Percentiles rank a stretch among this genome's conserved stretches.
Conservation (phyloP, 2,329 filamentous ascomycete genomes). For the Penicillium sp. region DNA sequence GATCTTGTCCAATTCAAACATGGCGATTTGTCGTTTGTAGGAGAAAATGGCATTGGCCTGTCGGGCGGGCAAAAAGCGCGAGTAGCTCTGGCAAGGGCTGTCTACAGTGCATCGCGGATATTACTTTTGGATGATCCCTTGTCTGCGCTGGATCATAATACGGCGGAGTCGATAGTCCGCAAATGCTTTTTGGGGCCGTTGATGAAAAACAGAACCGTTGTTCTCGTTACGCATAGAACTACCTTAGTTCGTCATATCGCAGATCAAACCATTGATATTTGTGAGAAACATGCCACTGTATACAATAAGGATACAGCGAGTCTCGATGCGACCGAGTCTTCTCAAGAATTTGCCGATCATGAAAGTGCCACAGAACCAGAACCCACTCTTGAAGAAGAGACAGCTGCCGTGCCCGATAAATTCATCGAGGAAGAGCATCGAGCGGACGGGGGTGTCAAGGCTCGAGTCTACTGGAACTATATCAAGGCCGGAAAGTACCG, state of each 20-base stretch:
- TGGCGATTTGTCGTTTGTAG: slow-evolving; percentile 62
- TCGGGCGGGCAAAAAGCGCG: slow-evolving; percentile 62
- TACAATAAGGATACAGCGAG: slow-evolving; percentile 50
- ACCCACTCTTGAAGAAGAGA: slow-evolving; percentile 43
- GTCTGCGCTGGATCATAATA: slow-evolving; percentile 63
- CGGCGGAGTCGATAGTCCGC: slow-evolving; percentile 60
- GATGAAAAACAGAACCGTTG: slow-evolving; percentile 53
- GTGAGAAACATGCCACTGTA: slow-evolving; percentile 57
- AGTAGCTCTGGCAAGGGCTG: slow-evolving; percentile 60
- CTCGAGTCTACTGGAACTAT: slow-evolving; percentile 78
- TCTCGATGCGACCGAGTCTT: slow-evolving; percentile 37
- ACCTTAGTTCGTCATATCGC: slow-evolving; percentile 73
- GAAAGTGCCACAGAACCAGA: slow-evolving; percentile 28
- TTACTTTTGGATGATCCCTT: slow-evolving; percentile 60
- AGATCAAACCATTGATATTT: slow-evolving; percentile 69
- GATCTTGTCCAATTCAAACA: slow-evolving; percentile 64
- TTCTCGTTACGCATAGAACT: slow-evolving; percentile 64
- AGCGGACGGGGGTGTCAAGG: slow-evolving; percentile 71
- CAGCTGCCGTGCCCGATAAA: slow-evolving; percentile 63
- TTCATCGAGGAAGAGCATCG: slow-evolving; percentile 78
- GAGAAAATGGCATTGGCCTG: slow-evolving; percentile 61
- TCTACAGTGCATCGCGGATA: slow-evolving; percentile 57
- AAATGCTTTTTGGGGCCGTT: slow-evolving; percentile 58
- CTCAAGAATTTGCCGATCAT: slow-evolving; percentile 11
- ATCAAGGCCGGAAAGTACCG: slow-evolving; percentile 74